Base-by-base conservation (phyloP, 2,329 filamentous ascomycete species). In the Pestalotiopsis sp. region DNA sequence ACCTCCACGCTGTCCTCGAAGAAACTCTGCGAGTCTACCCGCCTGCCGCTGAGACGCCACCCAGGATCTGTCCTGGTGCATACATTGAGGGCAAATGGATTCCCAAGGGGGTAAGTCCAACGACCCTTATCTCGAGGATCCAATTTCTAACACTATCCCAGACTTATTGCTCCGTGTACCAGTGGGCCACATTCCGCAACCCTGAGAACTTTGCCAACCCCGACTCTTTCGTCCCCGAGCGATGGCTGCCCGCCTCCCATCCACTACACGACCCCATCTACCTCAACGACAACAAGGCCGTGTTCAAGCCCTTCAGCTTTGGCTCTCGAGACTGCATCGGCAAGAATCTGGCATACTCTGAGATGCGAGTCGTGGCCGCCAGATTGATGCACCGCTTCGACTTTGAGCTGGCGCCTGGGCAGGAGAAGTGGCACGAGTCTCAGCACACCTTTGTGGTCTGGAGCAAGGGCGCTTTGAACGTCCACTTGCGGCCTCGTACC, bases 221-320 rank as follows among this genome's bases (percentile, higher is more conserved):
- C 23, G 62, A 64, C 62, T 27, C 27, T 9, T 64, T 64, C 41
- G n/a, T 25, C 5, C 62, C 62, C 4, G 62, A 64, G 14, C 38
- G 62, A 14, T 64, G 62, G 62, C 23, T 64, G 13, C 12, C 27
- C 3, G 14, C 39, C 3, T 56, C 62, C 4, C 60, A 67, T 58
- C 31, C 62, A 6, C 61, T 66, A 3, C 69, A 70, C n/a, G 69
- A 71, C 23, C 49, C 67, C 2, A 23, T 12, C 9, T 70, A 67
- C 57, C 58, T 25, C 1, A n/a, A 45, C 1, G 60, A 63, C 7
- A 41, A 63, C 31, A 36, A 63, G 27, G 31, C 14, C 4, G 60
- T 39, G 20, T 63, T 63, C 60, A 63, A 45, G 20, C 31, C 60
- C 1, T 63, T 63, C 36, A 63, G 60, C 36, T 41, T 27, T 45